Percentiles rank a stretch among this genome's conserved stretches.
These are phyloP conservation scores for Mycocentrospora acerina DNA, from an alignment of 2,329 filamentous ascomycete genomes.

Conservation along the genomic window DNA sequence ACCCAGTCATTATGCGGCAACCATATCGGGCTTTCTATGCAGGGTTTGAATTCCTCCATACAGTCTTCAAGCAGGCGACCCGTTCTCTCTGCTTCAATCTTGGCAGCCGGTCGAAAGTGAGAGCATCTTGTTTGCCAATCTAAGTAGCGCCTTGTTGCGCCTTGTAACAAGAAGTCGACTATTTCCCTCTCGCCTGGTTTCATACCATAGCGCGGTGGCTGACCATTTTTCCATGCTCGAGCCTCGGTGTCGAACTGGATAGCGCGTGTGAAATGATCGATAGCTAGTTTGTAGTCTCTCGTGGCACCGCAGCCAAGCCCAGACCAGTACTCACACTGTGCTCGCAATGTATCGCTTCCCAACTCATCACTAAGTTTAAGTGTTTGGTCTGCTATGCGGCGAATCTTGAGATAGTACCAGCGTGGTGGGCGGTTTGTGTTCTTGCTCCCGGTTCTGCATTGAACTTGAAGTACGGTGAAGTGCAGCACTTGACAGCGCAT, in stretches of 20 bases:
- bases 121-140: background rate
- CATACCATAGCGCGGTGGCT: background rate
- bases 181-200: slow-evolving; percentile 8
- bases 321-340: slow-evolving; percentile 22
- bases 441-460: slow-evolving; percentile 1
- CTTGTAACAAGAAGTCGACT: slow-evolving; percentile 6
- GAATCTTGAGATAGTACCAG: slow-evolving; percentile 5
- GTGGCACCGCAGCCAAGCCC: slow-evolving; percentile 14
- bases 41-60: background rate
- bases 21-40: background rate
- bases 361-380: slow-evolving; percentile 8
- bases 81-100: background rate
- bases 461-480: slow-evolving; percentile 1
- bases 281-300: slow-evolving; percentile 8
- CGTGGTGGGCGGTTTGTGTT: background rate
- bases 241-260: slow-evolving; percentile 8
- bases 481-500: slow-evolving; percentile 17
- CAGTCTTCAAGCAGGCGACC: background rate
- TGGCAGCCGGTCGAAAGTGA: background rate
- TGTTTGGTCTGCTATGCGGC: slow-evolving; percentile 7
- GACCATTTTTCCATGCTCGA: background rate
- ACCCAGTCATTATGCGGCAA: slow-evolving; percentile 3
- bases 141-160: slow-evolving; percentile 1
- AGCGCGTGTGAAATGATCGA: slow-evolving; percentile 10
- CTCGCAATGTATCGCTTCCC: slow-evolving; percentile 11